Evolutionary conservation across 2,329 filamentous ascomycete species (phyloP).

Genomic region (Trichothecium sympodiale): DNA sequence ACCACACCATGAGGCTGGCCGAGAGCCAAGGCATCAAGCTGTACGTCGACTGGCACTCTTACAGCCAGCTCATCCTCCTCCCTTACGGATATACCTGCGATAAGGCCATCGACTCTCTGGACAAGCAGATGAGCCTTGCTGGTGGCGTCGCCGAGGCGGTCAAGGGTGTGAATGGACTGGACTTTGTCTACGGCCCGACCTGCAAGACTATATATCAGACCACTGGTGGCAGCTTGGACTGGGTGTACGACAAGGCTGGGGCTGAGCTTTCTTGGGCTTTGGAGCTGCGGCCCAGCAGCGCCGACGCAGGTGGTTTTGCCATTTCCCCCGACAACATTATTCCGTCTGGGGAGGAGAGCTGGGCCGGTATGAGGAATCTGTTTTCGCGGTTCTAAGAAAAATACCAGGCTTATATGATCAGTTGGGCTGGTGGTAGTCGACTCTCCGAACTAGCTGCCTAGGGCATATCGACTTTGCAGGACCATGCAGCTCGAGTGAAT

Average conservation of each 20-base stretch:
- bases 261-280: conserved; percentile 21
- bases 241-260: conserved; percentile 21
- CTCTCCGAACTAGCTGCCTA: too few species aligned
- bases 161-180: conserved; percentile 20
- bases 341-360: conserved; percentile 22
- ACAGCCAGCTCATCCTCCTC: conserved; percentile 41
- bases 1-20: conserved; percentile 15
- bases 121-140: conserved; percentile 33
- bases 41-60: conserved; percentile 51
- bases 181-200: conserved; percentile 30
- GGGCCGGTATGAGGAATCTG: conserved; percentile 45
- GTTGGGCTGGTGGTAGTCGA: too few species aligned
- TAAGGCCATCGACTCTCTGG: conserved; percentile 27
- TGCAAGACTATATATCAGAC: conserved; percentile 48
- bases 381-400: conserved; percentile 9
- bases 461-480: too few species aligned
- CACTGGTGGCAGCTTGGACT: conserved; percentile 27
- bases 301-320: conserved; percentile 21
- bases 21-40: conserved; percentile 34
- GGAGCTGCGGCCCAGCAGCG: conserved; percentile 17
- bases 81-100: conserved; percentile 46
- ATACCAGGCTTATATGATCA: too few species aligned
- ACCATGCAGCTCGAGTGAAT: too few species aligned
- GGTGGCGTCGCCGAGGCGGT: conserved; percentile 34
- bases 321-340: conserved; percentile 23